These are phyloP conservation scores for Daldinia concentrica DNA, from an alignment of 495 filamentous ascomycete genomes.

Conservation along the genomic window DNA sequence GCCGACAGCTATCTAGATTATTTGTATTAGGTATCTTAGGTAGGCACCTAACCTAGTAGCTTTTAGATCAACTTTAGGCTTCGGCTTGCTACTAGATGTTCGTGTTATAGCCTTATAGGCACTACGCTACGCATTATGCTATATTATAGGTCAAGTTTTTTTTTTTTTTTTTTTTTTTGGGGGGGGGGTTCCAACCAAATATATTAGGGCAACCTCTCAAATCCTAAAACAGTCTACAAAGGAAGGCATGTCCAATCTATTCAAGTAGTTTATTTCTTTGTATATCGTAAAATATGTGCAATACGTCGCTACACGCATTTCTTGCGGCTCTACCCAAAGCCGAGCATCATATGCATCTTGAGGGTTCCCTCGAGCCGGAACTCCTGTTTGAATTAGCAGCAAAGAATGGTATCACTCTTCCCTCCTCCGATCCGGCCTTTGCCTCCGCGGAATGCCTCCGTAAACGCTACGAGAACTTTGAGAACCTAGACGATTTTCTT, in stretches of 20 bases:
- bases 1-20: not conserved
- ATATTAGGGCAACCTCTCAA: not conserved
- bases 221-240: not conserved
- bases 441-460: constrained; percentile 65
- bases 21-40: not conserved
- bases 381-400: constrained; percentile 74
- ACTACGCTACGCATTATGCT: not conserved
- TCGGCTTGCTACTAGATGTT: too few relatives aligned
- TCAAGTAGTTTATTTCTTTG: not conserved
- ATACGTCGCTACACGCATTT: constrained; percentile 65
- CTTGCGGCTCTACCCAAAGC: constrained; percentile 76
- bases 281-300: constrained; percentile 56
- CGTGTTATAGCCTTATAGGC: not conserved
- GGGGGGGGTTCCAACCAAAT: too few relatives aligned
- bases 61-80: too few relatives aligned
- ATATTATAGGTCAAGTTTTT: not conserved
- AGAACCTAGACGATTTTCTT: constrained; percentile 79
- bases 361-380: constrained; percentile 72
- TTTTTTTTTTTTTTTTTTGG: too few relatives aligned
- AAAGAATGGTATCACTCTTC: constrained; percentile 69
- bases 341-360: constrained; percentile 83
- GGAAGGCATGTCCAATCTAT: not conserved
- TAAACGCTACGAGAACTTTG: constrained; percentile 69
- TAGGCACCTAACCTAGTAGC: not conserved
- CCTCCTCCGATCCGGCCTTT: constrained; percentile 66